Evolutionary conservation across 2,329 filamentous ascomycete genomes (phyloP), one percentile per base, ranked within the genome.

Genomic region (Sclerotinia glacialis): DNA sequence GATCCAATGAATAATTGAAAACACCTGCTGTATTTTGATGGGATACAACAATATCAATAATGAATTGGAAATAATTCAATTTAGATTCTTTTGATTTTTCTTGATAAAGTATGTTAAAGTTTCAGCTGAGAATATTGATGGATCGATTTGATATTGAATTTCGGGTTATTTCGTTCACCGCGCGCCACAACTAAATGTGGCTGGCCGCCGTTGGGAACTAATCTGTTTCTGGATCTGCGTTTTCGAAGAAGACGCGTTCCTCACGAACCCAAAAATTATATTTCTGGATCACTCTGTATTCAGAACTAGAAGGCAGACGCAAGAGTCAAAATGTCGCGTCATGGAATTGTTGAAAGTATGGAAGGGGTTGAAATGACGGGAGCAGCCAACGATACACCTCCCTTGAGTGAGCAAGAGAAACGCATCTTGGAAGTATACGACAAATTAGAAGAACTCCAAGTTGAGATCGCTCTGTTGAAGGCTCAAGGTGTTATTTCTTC

Each of bases 371-470:
- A 74, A 63, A 64, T 68, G 23, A 69, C 67, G 4, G 66, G 61
- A 3, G 34, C 31, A 14, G 67, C 64, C 23, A 26, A 49, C 21
- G 62, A 67, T 6, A 52, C 34, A 67, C 80, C 87, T 47, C 80
- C 83, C 9, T 80, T 94, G 53, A 90, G 88, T 1, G 82, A 86
- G 46, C 82, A 85, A 68, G 92, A 96, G 78, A 80, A 83, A 72
- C 82, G 83, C 70, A 83, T 89, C 37, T 80, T 95, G 46, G 83
- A 86, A 50, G 83, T 93, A 59, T 90, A 92, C 77, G 88, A 93
- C 76, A 83, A 84, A 71, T 80, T 92, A 34, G 86, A 89, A 73
- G 86, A 91, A 75, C 81, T 93, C 54, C 85, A 88, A 73, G 79
- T 94, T 28, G 89, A 95, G 78, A 85, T 88, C 65, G 88, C 88